phyloP scores from a whole-genome alignment of 192 early-diverging fungal genomes.

The Jimgerdemannia flammicorona region DNA sequence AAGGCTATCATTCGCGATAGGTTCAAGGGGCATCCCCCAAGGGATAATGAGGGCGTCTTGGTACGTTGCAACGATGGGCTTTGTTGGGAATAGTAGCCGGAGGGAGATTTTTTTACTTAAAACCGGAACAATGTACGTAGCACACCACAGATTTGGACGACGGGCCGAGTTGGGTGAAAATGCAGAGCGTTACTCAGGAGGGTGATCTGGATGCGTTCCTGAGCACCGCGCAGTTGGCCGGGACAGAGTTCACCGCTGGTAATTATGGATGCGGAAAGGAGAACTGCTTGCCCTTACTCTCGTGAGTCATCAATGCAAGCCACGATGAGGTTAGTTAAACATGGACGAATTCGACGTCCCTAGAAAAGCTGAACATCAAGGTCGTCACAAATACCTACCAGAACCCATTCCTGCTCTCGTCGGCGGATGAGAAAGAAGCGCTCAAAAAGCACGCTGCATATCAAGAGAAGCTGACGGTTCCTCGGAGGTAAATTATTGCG shows the following conservation, averaged over 20 bases:
- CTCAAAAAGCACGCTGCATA: slow-evolving; percentile 77
- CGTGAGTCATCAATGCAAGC: too few relatives aligned
- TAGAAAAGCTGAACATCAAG: slow-evolving; percentile 79
- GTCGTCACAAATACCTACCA: slow-evolving; percentile 66
- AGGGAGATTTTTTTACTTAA: neutral
- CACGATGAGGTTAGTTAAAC: too few relatives aligned
- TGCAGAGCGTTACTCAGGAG: slow-evolving; percentile 96
- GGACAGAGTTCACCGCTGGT: slow-evolving; percentile 89
- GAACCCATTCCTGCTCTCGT: slow-evolving; percentile 82
- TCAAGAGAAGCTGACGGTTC: slow-evolving; percentile 75
- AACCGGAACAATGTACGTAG: slow-evolving; percentile 17
- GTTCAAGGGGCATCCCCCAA: slow-evolving; percentile 40
- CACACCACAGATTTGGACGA: slow-evolving; percentile 88
- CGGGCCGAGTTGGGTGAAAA: slow-evolving; percentile 76
- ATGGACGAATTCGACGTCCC: neutral
- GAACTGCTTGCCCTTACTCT: too few relatives aligned
- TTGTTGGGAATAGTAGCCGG: neutral
- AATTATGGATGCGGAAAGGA: slow-evolving; percentile 3
- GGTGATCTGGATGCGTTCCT: slow-evolving; percentile 97
- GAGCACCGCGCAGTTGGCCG: slow-evolving; percentile 90
- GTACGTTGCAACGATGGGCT: slow-evolving; percentile 13
- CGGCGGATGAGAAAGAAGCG: slow-evolving; percentile 73
- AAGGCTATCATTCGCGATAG: slow-evolving; percentile 41
- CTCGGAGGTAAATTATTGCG: slow-evolving; percentile 40
- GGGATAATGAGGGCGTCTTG: slow-evolving; percentile 38